Conservation (phyloP, 1,284 basidiomycete species). For the Marasmius sp. region DNA sequence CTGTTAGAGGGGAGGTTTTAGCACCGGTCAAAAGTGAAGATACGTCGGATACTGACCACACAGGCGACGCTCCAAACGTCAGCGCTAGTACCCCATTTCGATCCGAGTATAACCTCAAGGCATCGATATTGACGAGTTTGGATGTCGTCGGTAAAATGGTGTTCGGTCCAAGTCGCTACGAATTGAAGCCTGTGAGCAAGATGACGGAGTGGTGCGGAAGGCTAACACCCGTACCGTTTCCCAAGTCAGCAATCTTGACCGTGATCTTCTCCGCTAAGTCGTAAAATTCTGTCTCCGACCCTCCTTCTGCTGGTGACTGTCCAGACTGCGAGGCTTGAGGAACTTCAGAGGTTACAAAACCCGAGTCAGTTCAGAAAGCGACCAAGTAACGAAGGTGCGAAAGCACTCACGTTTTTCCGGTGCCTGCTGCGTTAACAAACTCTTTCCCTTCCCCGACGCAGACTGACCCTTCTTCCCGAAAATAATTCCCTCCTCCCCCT, state of each 20-base stretch:
- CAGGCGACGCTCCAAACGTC: slow-evolving; percentile 97
- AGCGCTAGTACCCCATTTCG: slow-evolving; percentile 91
- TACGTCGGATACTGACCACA: slow-evolving; percentile 60
- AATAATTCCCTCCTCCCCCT: neutral
- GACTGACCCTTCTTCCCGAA: neutral
- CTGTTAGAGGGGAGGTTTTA: slow-evolving; percentile 36
- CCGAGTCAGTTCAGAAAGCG: no score
- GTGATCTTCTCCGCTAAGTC: slow-evolving; percentile 73
- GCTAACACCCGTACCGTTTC: slow-evolving; percentile 65
- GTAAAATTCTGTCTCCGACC: neutral
- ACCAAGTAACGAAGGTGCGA: no score
- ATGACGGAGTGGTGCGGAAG: slow-evolving; percentile 5
- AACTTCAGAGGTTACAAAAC: neutral
- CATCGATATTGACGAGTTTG: slow-evolving; percentile 97
- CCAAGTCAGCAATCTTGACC: slow-evolving; percentile 98
- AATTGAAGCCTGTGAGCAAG: neutral
- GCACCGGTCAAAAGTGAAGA: neutral
- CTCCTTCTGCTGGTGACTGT: neutral
- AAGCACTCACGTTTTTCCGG: neutral
- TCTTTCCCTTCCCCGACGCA: neutral
- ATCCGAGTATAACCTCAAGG: slow-evolving; percentile 95
- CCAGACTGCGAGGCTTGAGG: neutral
- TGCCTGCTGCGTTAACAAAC: neutral
- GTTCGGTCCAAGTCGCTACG: slow-evolving; percentile 83
- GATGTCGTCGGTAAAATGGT: slow-evolving; percentile 95